Percentiles rank a stretch among this genome's conserved stretches.
Conservation (phyloP, 2,329 filamentous ascomycete genomes). For the Aspergillus sp. region DNA sequence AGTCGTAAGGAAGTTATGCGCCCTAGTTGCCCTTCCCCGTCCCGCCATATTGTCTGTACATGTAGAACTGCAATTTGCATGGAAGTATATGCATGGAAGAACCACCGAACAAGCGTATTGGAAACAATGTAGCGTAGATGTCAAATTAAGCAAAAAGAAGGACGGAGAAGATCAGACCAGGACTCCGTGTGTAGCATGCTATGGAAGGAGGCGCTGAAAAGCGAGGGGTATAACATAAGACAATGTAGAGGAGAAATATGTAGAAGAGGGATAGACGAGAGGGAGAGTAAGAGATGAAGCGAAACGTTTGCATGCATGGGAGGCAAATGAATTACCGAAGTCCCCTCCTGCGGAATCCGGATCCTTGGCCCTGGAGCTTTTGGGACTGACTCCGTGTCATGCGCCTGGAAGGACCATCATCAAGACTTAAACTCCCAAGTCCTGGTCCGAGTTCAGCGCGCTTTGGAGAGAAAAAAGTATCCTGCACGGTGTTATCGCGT, state of each 20-base stretch:
- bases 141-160: neutral
- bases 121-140: neutral
- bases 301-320: neutral
- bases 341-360: slow-evolving; percentile 15
- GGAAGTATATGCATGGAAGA: neutral
- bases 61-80: neutral
- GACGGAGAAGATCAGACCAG: neutral
- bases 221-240: neutral
- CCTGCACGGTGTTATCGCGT: slow-evolving; percentile 18
- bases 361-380: slow-evolving; percentile 15
- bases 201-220: neutral
- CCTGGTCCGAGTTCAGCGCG: slow-evolving; percentile 34
- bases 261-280: neutral
- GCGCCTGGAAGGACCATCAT: slow-evolving; percentile 33
- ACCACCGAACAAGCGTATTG: neutral
- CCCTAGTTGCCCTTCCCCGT: neutral
- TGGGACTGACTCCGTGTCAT: slow-evolving; percentile 38
- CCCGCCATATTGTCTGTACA: neutral
- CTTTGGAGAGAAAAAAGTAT: slow-evolving; percentile 29
- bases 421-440: slow-evolving; percentile 34
- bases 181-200: neutral
- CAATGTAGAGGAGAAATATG: neutral
- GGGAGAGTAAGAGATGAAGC: neutral
- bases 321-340: slow-evolving; percentile 11
- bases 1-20: slow-evolving; percentile 2